These are phyloP conservation scores for Tolypocladium ovalisporum DNA, from an alignment of 2,329 filamentous ascomycete species.

Conservation along the genomic window DNA sequence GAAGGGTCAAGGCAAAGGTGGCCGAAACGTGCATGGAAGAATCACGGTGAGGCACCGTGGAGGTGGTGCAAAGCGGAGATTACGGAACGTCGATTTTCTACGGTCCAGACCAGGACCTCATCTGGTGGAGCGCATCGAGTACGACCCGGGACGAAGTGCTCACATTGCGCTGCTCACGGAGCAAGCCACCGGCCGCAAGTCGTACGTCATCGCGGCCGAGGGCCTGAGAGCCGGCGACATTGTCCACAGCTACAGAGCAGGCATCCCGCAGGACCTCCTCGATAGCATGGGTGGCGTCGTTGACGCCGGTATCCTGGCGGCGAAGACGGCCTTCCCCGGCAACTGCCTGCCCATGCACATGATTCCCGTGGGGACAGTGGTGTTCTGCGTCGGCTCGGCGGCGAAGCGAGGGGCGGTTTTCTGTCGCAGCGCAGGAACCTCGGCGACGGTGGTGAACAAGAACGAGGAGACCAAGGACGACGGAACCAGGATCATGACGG, in stretches of 20 bases:
- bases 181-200: conserved; percentile 61
- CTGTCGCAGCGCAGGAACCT: conserved; percentile 89
- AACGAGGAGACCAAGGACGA: conserved; percentile 61
- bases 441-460: conserved; percentile 80
- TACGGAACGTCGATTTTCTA: conserved; percentile 83
- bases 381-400: conserved; percentile 79
- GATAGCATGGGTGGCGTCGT: conserved; percentile 86
- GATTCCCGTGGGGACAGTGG: conserved; percentile 85
- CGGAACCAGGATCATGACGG: conserved; percentile 50
- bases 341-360: conserved; percentile 95
- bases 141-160: conserved; percentile 85
- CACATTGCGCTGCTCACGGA: conserved; percentile 83
- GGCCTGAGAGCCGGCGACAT: conserved; percentile 86
- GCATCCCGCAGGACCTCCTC: conserved; percentile 78
- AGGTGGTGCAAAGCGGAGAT: conserved; percentile 83
- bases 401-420: conserved; percentile 71
- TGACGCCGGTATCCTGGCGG: conserved; percentile 91
- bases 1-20: conserved; percentile 86
- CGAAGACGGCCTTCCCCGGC: conserved; percentile 85
- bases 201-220: conserved; percentile 91
- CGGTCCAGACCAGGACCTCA: conserved; percentile 72
- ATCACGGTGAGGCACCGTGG: conserved; percentile 87
- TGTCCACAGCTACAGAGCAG: conserved; percentile 82
- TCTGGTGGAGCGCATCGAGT: conserved; percentile 85
- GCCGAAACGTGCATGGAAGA: conserved; percentile 75